These are phyloP conservation scores for Nepenthes mirabilis DNA, from an alignment of 148 eudicot genomes.

Conservation along the genomic window DNA sequence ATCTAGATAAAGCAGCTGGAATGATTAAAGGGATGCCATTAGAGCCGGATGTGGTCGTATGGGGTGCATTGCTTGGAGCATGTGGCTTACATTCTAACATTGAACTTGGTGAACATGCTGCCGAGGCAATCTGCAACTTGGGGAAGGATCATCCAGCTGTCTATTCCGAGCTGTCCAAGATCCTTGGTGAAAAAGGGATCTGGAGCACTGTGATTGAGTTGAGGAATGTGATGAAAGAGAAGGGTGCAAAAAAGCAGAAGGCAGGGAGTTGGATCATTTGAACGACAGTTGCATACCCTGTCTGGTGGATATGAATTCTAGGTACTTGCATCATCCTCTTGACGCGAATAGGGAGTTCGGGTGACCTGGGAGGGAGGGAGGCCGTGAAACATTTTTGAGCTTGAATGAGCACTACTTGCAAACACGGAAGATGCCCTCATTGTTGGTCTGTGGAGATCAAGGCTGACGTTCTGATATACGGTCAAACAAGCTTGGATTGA, in stretches of 20 bases:
- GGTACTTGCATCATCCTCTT: not conserved
- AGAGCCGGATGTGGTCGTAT: conserved; percentile 54
- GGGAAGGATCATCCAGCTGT: conserved; percentile 47
- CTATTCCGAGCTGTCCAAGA: conserved; percentile 39
- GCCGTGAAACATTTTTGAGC: no score
- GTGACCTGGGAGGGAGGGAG: no score
- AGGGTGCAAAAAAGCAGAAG: conserved; percentile 36
- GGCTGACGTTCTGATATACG: no score
- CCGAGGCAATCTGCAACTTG: conserved; percentile 29
- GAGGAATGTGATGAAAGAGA: conserved; percentile 23
- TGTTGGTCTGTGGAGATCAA: no score
- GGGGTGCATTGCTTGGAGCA: conserved; percentile 73
- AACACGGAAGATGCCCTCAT: no score
- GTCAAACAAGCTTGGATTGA: no score
- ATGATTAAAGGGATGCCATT: conserved; percentile 49
- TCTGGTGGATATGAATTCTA: not conserved
- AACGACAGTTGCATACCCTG: not conserved
- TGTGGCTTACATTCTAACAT: conserved; percentile 54
- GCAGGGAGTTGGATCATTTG: conserved; percentile 53
- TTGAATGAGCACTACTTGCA: no score
- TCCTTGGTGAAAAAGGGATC: conserved; percentile 41
- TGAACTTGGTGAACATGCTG: conserved; percentile 34
- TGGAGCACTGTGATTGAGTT: conserved; percentile 29
- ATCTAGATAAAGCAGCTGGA: conserved; percentile 44
- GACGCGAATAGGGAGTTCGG: not conserved